Conservation (phyloP, 371 early-diverging fungal species). For the Rhizopus stolonifer region DNA sequence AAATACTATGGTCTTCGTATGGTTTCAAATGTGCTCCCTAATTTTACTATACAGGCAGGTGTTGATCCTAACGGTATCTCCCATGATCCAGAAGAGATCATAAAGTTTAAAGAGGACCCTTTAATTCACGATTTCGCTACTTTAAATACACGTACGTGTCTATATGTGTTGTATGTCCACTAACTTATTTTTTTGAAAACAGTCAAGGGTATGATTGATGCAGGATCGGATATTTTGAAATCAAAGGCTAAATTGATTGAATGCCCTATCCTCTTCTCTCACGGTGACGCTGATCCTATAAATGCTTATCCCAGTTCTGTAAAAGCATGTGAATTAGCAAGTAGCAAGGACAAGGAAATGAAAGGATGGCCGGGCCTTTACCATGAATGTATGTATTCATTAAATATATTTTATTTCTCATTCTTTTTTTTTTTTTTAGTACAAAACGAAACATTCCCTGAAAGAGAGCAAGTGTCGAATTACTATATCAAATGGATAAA, state of each 20-base stretch:
- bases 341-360: constrained; percentile 47
- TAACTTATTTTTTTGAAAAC: background rate
- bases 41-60: constrained; percentile 39
- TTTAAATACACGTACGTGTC: constrained; percentile 37
- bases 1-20: constrained; percentile 33
- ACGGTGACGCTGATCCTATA: constrained; percentile 51
- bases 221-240: constrained; percentile 27
- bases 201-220: constrained; percentile 39
- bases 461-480: constrained; percentile 47
- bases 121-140: constrained; percentile 52
- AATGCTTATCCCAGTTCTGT: constrained; percentile 37
- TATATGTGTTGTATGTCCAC: background rate
- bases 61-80: constrained; percentile 45
- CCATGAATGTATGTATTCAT: constrained; percentile 49
- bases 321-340: constrained; percentile 40
- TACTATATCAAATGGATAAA: constrained; percentile 57
- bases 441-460: constrained; percentile 49
- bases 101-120: constrained; percentile 53
- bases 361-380: constrained; percentile 48
- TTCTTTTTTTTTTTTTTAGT: constrained; percentile 16
- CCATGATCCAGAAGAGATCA: constrained; percentile 46
- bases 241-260: constrained; percentile 21
- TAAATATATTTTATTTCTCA: background rate
- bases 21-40: constrained; percentile 46
- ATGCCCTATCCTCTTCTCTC: constrained; percentile 44